phyloP scores from a whole-genome alignment of 495 filamentous ascomycete species.

The Penicillium pulvis region DNA sequence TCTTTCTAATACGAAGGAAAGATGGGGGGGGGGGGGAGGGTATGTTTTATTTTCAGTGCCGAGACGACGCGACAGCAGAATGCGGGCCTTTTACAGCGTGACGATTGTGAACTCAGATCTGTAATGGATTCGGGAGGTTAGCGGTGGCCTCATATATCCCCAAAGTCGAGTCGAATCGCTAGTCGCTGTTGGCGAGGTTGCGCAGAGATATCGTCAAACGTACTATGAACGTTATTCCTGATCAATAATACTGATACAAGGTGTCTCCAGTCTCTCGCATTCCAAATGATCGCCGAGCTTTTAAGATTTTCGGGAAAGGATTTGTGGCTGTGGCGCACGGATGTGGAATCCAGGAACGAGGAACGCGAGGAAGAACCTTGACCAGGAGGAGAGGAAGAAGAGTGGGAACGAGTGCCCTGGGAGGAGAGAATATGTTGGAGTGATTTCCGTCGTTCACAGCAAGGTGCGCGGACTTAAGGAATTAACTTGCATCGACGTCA shows the following conservation, averaged over 20 bases:
- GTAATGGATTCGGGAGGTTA: not conserved
- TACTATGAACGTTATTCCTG: too few relatives aligned
- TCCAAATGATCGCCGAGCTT: conserved; percentile 13
- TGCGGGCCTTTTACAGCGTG: not conserved
- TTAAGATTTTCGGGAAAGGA: conserved; percentile 15
- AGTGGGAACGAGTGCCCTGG: not conserved
- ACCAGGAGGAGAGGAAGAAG: not conserved
- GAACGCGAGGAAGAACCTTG: conserved; percentile 1
- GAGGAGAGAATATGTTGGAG: not conserved
- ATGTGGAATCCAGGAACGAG: conserved; percentile 13
- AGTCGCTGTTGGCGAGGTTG: too few relatives aligned
- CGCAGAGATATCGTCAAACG: too few relatives aligned
- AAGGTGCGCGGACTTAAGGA: not conserved
- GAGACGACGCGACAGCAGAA: conserved; percentile 8
- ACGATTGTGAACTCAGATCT: conserved; percentile 1
- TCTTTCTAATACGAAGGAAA: not conserved
- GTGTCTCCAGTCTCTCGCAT: conserved; percentile 4
- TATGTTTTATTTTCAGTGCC: not conserved
- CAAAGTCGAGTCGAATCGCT: too few relatives aligned
- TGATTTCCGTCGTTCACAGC: not conserved
- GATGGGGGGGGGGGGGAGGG: not conserved
- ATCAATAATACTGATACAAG: not conserved
- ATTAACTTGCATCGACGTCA: conserved; percentile 17
- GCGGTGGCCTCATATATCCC: not conserved
- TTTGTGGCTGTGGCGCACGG: conserved; percentile 20